Evolutionary conservation across 2,329 filamentous ascomycete genomes (phyloP), one percentile per base, ranked within the genome.

Genomic region (Berkeleyomyces basicola): DNA sequence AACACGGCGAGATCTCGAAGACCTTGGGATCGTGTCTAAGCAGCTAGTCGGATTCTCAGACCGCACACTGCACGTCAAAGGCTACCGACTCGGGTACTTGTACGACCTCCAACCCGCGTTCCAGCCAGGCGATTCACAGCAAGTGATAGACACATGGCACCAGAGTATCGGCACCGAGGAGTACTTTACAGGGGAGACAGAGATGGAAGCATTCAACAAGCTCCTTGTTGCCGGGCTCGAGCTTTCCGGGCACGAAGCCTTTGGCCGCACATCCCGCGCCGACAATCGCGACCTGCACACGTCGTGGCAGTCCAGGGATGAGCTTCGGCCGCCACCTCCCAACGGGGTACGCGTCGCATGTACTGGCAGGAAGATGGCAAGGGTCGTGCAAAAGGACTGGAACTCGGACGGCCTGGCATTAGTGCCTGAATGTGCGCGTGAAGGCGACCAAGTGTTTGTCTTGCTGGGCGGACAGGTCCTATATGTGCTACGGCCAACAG

Each of bases 361-460:
- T 59, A 58, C 65, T 3, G 65, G 65, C 10, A 39, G 66, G 23
- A 44, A 61, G 23, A 40, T 67, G 16, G 66, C 64, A 36, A 58
- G 66, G 10, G 63, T 67, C 7, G 65, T 67, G 7, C 63, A 67
- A 43, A 65, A 64, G 57, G 63, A 65, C 39, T 67, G 66, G 66
- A 63, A 44, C 33, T 53, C 61, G 44, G 65, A 67, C 51, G 66
- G 59, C 11, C 44, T 67, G 44, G 66, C 65, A 2, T 61, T 67
- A n/a, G 66, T 64, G 11, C 65, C 66, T 2, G 63, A 63, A 51
- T 51, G 65, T 31, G 61, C 59, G 14, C 59, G 64, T 0, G 58
- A 63, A 4, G 68, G 67, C 5, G 68, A 69, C 51, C 62, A 66
- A 40, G 63, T 68, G 3, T 67, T 66, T 53, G 62, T 68, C 4